phyloP scores from a whole-genome alignment of 768 basidiomycete species.

The Lentinula guzmanii region DNA sequence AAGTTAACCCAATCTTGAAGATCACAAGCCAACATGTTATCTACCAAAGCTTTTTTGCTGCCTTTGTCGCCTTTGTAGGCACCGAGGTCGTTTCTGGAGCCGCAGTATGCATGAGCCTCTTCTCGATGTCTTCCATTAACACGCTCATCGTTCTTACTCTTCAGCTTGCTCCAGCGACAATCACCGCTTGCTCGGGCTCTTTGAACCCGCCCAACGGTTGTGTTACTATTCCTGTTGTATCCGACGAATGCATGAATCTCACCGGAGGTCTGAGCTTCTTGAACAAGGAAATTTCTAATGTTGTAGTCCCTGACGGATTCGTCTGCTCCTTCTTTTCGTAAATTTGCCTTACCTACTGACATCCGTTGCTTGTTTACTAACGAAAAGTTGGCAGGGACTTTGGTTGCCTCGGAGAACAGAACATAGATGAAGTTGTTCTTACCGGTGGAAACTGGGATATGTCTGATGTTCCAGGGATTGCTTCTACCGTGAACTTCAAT shows the following conservation, averaged over 20 bases:
- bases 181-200: not conserved
- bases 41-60: too few species aligned
- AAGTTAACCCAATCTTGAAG: too few species aligned
- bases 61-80: not conserved
- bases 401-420: too few species aligned
- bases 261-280: constrained; percentile 2
- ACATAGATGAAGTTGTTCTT: too few species aligned
- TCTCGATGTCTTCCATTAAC: not conserved
- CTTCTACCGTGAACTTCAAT: not conserved
- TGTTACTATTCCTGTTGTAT: constrained; percentile 3
- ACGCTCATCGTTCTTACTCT: too few species aligned
- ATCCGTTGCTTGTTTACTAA: too few species aligned
- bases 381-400: too few species aligned
- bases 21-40: too few species aligned
- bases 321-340: constrained; percentile 2
- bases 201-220: constrained; percentile 1
- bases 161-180: constrained; percentile 1
- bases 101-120: not conserved
- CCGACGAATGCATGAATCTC: constrained; percentile 1
- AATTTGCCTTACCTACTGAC: not conserved
- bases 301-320: not conserved
- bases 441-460: not conserved
- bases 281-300: not conserved
- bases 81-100: not conserved
- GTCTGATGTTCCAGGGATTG: not conserved